Base-by-base conservation (phyloP, 129 eudicot genomes). In the Helianthus annuus region DNA sequence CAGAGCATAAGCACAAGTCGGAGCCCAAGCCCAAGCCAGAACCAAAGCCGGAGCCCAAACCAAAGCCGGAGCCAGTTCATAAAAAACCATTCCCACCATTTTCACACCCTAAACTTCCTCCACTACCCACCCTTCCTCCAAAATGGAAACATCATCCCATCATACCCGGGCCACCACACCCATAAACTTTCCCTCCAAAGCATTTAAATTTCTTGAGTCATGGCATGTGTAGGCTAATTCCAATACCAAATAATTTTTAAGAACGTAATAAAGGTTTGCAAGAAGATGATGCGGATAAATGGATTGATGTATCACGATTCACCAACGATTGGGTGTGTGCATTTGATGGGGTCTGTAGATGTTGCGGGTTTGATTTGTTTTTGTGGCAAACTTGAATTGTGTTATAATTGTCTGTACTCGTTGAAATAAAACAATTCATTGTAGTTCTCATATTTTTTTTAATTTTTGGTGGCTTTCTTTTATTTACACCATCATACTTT, bases 61-160 rank as follows among this genome's bases (percentile, higher is more conserved):
- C 36, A 32, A 32, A 32, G 36, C 36, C 4, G 4, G 36, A 32
- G 2, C 36, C 36, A 32, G 36, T 32, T 32, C 36, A 32, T 32
- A 32, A 32, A 32, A 32, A 32, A 32, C 36, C 36, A 32, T 32
- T 32, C 36, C 36, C 36, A 32, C 36, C 36, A 32, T 32, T 32
- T 32, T 32, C 36, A 32, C 36, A 32, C 36, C 36, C 36, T 32
- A 32, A 32, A 32, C 36, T 32, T 32, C 36, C 36, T 32, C 36
- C 36, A 32, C 36, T 32, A 32, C 36, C 79, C 48, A 71, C 73
- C 73, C 10, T 78, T 58, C 85, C 85, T 8, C 78, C 75, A 59
- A 81, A 81, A 71, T 4, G 65, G 52, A 71, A 66, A 54, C 85
- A 76, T 58, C 85, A 81, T 78, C 82, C 82, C 57, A 52, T 72